Evolutionary conservation across 1,284 basidiomycete species (phyloP).

Genomic region (Quambalaria eucalypti): DNA sequence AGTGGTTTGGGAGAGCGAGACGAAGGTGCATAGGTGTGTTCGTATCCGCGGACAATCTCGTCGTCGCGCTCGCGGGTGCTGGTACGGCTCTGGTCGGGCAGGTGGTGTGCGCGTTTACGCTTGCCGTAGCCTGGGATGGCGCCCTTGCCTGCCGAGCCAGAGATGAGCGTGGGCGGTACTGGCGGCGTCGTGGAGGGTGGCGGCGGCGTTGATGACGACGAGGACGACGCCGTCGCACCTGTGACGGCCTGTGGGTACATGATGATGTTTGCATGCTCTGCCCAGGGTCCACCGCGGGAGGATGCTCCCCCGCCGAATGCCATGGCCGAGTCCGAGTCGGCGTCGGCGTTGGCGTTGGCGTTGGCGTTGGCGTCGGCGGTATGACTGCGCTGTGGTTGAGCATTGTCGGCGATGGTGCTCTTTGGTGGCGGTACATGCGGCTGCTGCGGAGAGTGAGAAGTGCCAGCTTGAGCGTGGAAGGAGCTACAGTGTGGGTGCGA

Average conservation of each 20-base stretch:
- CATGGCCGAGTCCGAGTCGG: neutral
- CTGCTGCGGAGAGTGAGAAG: no score
- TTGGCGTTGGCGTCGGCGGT: no score
- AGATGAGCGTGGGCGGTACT: neutral
- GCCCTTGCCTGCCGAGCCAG: constrained; percentile 6
- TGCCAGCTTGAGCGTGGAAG: no score
- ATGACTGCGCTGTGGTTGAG: no score
- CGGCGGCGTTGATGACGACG: neutral
- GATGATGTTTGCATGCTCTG: neutral
- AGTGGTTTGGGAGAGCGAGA: constrained; percentile 12
- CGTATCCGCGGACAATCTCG: constrained; percentile 6
- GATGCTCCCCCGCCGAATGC: constrained; percentile 5
- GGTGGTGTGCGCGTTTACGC: neutral
- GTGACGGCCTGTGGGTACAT: neutral
- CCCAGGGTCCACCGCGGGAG: neutral
- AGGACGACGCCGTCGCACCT: neutral
- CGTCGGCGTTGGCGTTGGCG: neutral
- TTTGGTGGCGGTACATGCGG: no score
- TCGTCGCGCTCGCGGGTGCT: constrained; percentile 3
- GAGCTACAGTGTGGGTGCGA: no score
- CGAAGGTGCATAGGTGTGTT: constrained; percentile 17
- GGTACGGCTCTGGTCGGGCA: neutral
- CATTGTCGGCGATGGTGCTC: no score
- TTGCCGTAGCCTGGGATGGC: constrained; percentile 7
- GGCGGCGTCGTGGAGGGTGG: neutral